Evolutionary conservation across 1,139 yeast genomes (phyloP), one percentile per base, ranked within the genome.

Genomic region (Entelexis paramagnoliae): DNA sequence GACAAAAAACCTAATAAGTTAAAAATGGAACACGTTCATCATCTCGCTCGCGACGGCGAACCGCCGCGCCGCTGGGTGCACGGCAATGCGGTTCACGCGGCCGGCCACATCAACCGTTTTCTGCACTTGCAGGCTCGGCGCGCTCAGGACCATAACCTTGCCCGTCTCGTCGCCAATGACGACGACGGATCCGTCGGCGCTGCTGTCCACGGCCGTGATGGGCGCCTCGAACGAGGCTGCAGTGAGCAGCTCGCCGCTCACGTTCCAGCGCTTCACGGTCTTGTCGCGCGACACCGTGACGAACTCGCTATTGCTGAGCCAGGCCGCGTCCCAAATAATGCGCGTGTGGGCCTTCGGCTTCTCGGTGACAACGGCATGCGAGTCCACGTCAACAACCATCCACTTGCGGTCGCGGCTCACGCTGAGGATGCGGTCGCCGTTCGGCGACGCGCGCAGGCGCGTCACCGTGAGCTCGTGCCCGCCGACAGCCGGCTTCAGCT

Each of bases 241-340:
- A 32, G 14, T 50, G 48, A 38, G 51, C 38, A 26, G 57, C 57
- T 59, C 63, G 10, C 59, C 60, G 11, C 57, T 55, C 10, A 74
- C 60, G 22, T 63, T 63, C 98, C 98, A 91, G 13, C 80, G 62
- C 64, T 85, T 87, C 48, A 89, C 66, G 17, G 77, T 75, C 63
- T 80, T 85, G 66, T 93, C 99, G 67, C 99, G 78, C 3, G 96
- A 84, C 0, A 81, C 94, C 0, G 97, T 91, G 22, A 86, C 72
- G 63, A 91, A 89, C 28, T 35, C 33, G 30, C 66, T 67, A 20
- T 53, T 48, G 29, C 55, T 55, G 14, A 58, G 72, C 96, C 96
- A 91, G 33, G 84, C 77, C 64, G 94, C 82, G 68, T 91, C 98
- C 98, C 98, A 93, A 48, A 93, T 79, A 61, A 93, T 91, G 67